Percentiles rank a stretch among this genome's conserved stretches.
Evolutionary conservation across 495 filamentous ascomycete genomes (phyloP).

Genomic region (Neurospora sp.): DNA sequence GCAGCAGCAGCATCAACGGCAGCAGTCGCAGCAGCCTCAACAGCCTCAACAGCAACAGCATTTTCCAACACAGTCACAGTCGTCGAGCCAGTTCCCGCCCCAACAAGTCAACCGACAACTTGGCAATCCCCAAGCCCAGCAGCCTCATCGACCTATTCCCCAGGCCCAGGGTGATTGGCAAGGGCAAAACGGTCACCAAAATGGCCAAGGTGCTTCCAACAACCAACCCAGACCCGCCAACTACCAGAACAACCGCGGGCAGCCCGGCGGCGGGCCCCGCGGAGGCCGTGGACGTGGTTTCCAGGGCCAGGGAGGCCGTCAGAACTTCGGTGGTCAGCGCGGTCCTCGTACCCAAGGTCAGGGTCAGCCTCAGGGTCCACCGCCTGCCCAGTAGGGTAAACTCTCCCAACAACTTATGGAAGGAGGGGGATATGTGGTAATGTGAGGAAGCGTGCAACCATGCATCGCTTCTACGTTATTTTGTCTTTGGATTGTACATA

Average conservation of each 20-base stretch:
- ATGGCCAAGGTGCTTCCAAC: conserved; percentile 10
- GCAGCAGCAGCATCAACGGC: conserved; percentile 3
- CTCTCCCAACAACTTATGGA: background rate
- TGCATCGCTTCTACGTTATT: conserved; percentile 6
- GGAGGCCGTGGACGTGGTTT: conserved; percentile 14
- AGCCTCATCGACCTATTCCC: conserved; percentile 1
- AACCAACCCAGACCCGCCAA: conserved; percentile 13
- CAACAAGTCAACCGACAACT: conserved; percentile 13
- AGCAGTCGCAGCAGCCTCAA: conserved; percentile 19
- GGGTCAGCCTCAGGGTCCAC: conserved; percentile 19
- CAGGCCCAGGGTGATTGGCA: conserved; percentile 17
- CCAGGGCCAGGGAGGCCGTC: conserved; percentile 26
- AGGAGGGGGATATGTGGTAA: conserved; percentile 1
- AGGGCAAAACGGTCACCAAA: conserved; percentile 14
- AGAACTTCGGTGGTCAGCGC: conserved; percentile 33
- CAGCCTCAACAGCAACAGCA: conserved; percentile 13
- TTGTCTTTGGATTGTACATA: conserved; percentile 24
- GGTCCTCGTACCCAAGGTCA: conserved; percentile 25
- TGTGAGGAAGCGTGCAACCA: conserved; percentile 8
- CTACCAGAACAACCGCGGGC: conserved; percentile 32
- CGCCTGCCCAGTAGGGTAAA: conserved; percentile 18
- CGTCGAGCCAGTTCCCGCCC: conserved; percentile 7
- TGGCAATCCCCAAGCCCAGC: conserved; percentile 13
- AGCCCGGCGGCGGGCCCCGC: conserved; percentile 14
- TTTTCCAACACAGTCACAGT: conserved; percentile 9